These are phyloP conservation scores for Salvia hispanica DNA, from an alignment of 257 asterid genomes.

Conservation along the genomic window DNA sequence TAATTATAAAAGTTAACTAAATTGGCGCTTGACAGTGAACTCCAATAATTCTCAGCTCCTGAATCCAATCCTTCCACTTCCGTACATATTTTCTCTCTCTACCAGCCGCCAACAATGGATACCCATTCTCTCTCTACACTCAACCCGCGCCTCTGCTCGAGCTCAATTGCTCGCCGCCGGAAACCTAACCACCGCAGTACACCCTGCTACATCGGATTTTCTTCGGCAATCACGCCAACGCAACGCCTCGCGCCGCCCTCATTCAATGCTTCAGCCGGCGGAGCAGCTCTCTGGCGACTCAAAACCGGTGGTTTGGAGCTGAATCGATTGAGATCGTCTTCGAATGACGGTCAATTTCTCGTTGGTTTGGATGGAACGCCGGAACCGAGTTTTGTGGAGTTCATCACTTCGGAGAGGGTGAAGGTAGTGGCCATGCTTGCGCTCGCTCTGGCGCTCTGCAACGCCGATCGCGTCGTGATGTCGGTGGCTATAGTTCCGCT, in stretches of 20 bases:
- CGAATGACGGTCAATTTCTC: constrained; percentile 41
- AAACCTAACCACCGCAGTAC: constrained; percentile 7
- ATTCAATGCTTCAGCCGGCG: constrained; percentile 25
- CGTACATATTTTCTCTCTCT: not conserved
- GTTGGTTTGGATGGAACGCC: constrained; percentile 30
- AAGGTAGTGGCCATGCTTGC: constrained; percentile 97
- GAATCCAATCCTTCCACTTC: too few species aligned
- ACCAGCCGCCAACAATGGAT: constrained; percentile 22
- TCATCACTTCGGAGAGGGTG: constrained; percentile 95
- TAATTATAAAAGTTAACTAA: too few species aligned
- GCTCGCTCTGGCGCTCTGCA: constrained; percentile 83
- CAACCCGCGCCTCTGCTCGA: constrained; percentile 41
- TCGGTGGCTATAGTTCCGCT: constrained; percentile 97
- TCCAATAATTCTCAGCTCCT: too few species aligned
- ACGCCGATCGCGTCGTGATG: constrained; percentile 98
- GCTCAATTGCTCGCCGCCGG: constrained; percentile 20
- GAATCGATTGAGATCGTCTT: constrained; percentile 38
- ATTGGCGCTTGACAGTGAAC: too few species aligned
- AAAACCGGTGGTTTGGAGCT: constrained; percentile 24
- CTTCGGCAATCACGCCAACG: constrained; percentile 19
- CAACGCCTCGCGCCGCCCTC: constrained; percentile 5
- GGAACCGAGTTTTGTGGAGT: constrained; percentile 64
- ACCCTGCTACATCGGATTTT: constrained; percentile 20
- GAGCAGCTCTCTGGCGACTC: constrained; percentile 16
- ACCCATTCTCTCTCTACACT: constrained; percentile 29